Evolutionary conservation across 768 basidiomycete species (phyloP).

Genomic region (Russula sp.): DNA sequence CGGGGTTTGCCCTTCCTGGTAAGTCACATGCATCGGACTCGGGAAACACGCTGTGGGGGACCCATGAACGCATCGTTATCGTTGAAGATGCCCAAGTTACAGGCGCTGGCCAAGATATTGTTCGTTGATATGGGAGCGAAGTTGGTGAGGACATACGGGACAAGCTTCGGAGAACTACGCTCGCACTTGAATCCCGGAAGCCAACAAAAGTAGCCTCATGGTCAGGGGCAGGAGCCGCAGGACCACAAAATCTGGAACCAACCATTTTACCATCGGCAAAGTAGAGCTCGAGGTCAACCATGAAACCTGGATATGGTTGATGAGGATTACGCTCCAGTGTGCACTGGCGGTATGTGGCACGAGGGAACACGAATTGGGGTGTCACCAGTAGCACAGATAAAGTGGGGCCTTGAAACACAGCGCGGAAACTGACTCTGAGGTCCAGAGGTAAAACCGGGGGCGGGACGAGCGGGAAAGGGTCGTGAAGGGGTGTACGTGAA

Average conservation of each 20-base stretch:
- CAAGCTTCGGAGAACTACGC: too few relatives aligned
- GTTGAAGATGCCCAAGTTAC: too few relatives aligned
- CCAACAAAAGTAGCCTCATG: too few relatives aligned
- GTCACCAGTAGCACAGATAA: neutral
- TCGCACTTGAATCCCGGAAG: too few relatives aligned
- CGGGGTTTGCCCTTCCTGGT: too few relatives aligned
- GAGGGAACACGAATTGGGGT: neutral
- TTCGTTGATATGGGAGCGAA: too few relatives aligned
- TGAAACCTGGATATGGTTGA: slow-evolving; percentile 36
- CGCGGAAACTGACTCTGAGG: neutral
- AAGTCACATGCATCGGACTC: too few relatives aligned
- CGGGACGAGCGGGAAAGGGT: neutral
- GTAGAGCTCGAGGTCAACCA: neutral
- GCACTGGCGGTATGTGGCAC: neutral
- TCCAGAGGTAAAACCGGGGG: neutral
- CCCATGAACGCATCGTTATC: too few relatives aligned
- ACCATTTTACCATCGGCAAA: neutral
- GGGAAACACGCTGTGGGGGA: too few relatives aligned
- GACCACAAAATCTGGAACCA: neutral
- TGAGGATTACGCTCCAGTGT: slow-evolving; percentile 40
- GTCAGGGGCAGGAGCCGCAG: neutral
- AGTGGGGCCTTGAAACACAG: neutral
- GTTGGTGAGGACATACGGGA: too few relatives aligned
- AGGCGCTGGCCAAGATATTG: too few relatives aligned
- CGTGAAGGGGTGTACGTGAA: neutral